phyloP scores from a whole-genome alignment of 495 filamentous ascomycete genomes.

The Neurospora sp. region DNA sequence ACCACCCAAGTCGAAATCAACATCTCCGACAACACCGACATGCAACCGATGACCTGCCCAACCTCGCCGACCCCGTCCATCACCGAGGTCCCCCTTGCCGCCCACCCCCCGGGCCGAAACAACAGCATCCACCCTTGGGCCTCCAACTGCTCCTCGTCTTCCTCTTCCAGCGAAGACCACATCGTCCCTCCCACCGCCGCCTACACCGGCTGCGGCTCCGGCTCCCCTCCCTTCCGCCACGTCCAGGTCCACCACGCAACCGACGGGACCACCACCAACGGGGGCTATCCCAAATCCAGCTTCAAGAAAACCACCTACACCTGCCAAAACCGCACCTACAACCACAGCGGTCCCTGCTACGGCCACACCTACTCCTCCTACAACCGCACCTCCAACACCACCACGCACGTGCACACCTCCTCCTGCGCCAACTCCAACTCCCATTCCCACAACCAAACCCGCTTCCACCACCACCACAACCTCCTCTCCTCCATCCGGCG shows the following conservation, averaged over 20 bases:
- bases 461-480: background rate
- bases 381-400: background rate
- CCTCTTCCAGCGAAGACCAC: background rate
- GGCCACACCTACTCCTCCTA: background rate
- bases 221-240: background rate
- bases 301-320: background rate
- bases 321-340: background rate
- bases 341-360: background rate
- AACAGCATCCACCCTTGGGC: slow-evolving; percentile 2
- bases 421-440: slow-evolving; percentile 13
- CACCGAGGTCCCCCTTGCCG: background rate
- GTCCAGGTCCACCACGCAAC: background rate
- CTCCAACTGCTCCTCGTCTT: slow-evolving; percentile 8
- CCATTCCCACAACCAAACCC: background rate
- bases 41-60: slow-evolving; percentile 1
- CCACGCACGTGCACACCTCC: background rate
- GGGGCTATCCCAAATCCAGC: background rate
- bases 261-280: background rate
- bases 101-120: slow-evolving; percentile 5
- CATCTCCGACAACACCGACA: slow-evolving; percentile 15
- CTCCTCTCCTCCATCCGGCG: slow-evolving; percentile 1
- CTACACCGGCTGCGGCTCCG: background rate
- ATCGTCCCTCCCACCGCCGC: background rate
- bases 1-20: slow-evolving; percentile 28
- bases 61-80: slow-evolving; percentile 10